Evolutionary conservation across 768 basidiomycete genomes (phyloP), one percentile per base, ranked within the genome.

Genomic region (Coprinopsis strossmayeri): DNA sequence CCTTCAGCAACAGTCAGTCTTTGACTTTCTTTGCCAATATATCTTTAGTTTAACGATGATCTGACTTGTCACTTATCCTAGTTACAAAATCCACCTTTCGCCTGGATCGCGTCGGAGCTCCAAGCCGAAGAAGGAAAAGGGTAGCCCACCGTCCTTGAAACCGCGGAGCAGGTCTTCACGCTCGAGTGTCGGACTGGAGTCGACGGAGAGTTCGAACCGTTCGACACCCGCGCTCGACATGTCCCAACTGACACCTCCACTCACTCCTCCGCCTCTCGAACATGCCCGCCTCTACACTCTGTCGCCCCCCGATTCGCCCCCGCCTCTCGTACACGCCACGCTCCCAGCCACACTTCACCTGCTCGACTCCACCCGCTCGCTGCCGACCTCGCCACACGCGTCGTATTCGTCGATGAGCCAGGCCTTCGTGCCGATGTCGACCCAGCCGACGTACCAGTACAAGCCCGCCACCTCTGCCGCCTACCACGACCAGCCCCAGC

Each of bases 81-180:
- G 87, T 57, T 89, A 88, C 59, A 82, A 86, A 17, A 88, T 89
- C 54, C 87, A 89, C 59, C 71, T 89, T 18, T 87, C 87, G 1
- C 87, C 87, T 0, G 84, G 87, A 43, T 89, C 87, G 0, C 76
- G 87, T 25, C 68, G 87, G 41, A 79, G 72, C 59, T 81, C 84
- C 0, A 76, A 80, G 1, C 74, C 84, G 9, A 15, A 32, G 30
- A 32, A 7, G 30, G 7, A 7, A 32, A 32, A 32, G 30, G 9
- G 9, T 32, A 7, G 30, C 30, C 30, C 30, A 32, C 30, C 30
- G 30, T 32, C 30, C 30, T n/a, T n/a, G n/a, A n/a, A n/a, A n/a
- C n/a, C n/a, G n/a, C n/a, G n/a, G n/a, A n/a, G n/a, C n/a, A n/a
- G n/a, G n/a, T n/a, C n/a, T n/a, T n/a, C n/a, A n/a, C n/a, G n/a